Base-by-base conservation (phyloP, 768 basidiomycete genomes). In the Trametes gibbosa region DNA sequence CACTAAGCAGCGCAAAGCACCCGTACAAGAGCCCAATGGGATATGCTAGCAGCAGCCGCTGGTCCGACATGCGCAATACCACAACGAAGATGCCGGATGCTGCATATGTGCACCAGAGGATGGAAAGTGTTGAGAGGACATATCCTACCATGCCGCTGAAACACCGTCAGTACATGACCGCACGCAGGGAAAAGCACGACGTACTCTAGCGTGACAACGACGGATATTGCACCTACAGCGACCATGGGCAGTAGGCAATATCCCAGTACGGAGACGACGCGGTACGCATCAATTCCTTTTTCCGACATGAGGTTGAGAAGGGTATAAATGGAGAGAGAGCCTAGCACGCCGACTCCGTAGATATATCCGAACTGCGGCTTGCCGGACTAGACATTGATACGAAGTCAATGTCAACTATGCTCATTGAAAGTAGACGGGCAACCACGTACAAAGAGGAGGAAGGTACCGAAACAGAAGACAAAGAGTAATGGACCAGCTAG, bases 331-430 rank as follows among this genome's bases (percentile, higher is more conserved):
- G 93, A 92, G 13, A 84, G 81, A 7, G 90, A 93, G 53, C 97
- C 97, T 66, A 98, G 84, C n/a, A 98, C 83, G 53, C 90, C 96
- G 63, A 99, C 92, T 37, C 96, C 97, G 72, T 99, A 99, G 59
- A 98, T 98, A 73, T 98, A 98, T 49, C 92, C 94, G 74, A 99
- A 99, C 71, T 98, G 97, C 4, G 92, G 91, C 78, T 97, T 98
- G 58, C 97, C 97, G 6, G 96, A 97, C 97, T 99, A 41, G 25
- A 35, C 13, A 29, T 23, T 25, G 14, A 17, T 39, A 49, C 10
- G 27, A n/a, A 13, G 9, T 19, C 9, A 21, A 24, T 10, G 13
- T 13, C 1, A 3, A 8, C 21, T 2, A 24, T 13, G n/a, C n/a
- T n/a, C n/a, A n/a, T n/a, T n/a, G 12, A 13, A 2, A 45, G 7